Conservation (phyloP, 768 basidiomycete genomes). For the Boletus subparvulus region DNA sequence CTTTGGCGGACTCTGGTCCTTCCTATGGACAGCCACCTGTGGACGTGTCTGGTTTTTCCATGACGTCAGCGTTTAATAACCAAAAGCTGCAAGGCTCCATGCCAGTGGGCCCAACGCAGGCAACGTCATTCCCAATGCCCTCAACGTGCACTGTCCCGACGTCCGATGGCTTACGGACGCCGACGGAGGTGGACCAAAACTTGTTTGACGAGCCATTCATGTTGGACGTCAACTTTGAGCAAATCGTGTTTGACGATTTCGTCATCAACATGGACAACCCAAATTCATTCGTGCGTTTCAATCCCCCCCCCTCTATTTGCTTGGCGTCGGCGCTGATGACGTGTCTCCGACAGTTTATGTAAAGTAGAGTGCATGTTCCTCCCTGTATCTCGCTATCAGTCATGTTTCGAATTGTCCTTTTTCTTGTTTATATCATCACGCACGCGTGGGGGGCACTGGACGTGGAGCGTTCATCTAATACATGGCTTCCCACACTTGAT, state of each 20-base stretch:
- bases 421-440: background rate
- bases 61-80: slow-evolving; percentile 15
- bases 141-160: background rate
- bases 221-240: slow-evolving; percentile 30
- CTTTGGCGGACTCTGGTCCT: slow-evolving; percentile 9
- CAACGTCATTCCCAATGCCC: slow-evolving; percentile 9
- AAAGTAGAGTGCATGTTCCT: slow-evolving; percentile 5
- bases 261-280: slow-evolving; percentile 21
- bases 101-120: background rate
- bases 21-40: slow-evolving; percentile 10
- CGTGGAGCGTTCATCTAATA: slow-evolving; percentile 13
- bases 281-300: slow-evolving; percentile 36
- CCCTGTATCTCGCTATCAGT: background rate
- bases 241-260: slow-evolving; percentile 28
- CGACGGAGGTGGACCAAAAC: slow-evolving; percentile 18
- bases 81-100: slow-evolving; percentile 2
- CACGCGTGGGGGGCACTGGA: background rate
- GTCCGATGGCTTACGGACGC: background rate
- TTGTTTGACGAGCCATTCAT: slow-evolving; percentile 31
- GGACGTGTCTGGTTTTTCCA: slow-evolving; percentile 13
- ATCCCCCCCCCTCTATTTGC: background rate
- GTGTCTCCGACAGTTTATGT: slow-evolving; percentile 20
- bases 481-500: background rate
- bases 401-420: background rate
- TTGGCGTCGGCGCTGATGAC: slow-evolving; percentile 9